Evolutionary conservation across 352 stramenopile genomes (phyloP).

Genomic region (Aphanomyces euteiches): DNA sequence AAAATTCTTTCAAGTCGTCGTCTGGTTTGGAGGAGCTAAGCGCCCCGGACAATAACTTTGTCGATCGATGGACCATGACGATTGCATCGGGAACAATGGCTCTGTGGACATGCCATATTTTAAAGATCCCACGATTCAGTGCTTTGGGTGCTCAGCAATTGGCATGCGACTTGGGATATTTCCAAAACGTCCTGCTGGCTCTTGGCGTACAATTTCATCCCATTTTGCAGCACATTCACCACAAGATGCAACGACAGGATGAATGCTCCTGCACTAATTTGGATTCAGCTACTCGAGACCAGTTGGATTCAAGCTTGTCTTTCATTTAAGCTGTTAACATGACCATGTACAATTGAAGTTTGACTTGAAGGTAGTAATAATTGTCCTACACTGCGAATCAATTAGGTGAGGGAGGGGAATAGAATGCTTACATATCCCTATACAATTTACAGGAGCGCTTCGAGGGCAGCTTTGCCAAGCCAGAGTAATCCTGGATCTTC

Average conservation of each 20-base stretch:
- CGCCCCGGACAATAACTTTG: conserved; percentile 41
- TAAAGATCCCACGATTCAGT: conserved; percentile 57
- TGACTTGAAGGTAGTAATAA: too few relatives aligned
- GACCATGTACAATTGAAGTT: too few relatives aligned
- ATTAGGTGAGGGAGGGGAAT: too few relatives aligned
- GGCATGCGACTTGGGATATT: conserved; percentile 67
- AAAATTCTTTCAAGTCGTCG: conserved; percentile 29
- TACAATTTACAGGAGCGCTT: conserved; percentile 39
- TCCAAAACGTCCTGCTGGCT: conserved; percentile 73
- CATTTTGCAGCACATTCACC: conserved; percentile 6
- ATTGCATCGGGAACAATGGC: conserved; percentile 66
- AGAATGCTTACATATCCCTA: too few relatives aligned
- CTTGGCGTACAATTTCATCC: conserved; percentile 41
- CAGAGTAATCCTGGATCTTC: conserved; percentile 66
- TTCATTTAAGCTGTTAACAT: background rate
- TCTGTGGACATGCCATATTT: conserved; percentile 47
- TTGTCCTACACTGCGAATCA: too few relatives aligned
- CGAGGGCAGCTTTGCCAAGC: conserved; percentile 58
- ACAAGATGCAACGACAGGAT: background rate
- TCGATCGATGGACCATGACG: conserved; percentile 69
- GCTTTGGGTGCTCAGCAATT: conserved; percentile 57
- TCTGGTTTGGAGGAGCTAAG: conserved; percentile 23
- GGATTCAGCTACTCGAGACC: background rate
- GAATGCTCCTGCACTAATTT: background rate
- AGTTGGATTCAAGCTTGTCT: background rate